A percentile compares a stretch with the other conserved stretches of the same genome.
Conservation (phyloP, 2,329 filamentous ascomycete genomes). For the Neopestalotiopsis rosae region DNA sequence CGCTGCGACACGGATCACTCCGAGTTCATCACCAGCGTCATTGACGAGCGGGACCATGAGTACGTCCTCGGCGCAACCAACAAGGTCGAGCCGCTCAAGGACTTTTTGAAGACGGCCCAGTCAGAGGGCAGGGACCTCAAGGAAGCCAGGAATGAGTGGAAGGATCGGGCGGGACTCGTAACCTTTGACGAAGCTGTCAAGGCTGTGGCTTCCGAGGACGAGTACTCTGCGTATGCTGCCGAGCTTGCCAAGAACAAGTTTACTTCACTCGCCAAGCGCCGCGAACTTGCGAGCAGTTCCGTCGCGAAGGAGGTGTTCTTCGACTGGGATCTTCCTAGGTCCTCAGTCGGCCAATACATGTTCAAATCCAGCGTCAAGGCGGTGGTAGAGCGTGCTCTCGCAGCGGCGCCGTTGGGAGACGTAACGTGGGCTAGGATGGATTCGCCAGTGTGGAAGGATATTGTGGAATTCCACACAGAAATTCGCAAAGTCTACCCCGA, state of each 20-base stretch:
- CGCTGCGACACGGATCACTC: constrained; percentile 44
- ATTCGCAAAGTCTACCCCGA: constrained; percentile 41
- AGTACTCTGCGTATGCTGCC: constrained; percentile 33
- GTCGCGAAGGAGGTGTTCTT: constrained; percentile 34
- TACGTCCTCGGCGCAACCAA: constrained; percentile 44
- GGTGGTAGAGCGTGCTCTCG: constrained; percentile 38
- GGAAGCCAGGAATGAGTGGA: constrained; percentile 37
- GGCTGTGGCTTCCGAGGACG: constrained; percentile 27
- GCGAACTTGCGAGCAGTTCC: constrained; percentile 27
- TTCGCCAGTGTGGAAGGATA: constrained; percentile 39
- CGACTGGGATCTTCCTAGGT: constrained; percentile 42
- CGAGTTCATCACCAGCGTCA: constrained; percentile 43
- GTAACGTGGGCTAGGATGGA: constrained; percentile 44
- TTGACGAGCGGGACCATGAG: constrained; percentile 43
- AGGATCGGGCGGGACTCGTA: constrained; percentile 33
- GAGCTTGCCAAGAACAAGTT: constrained; percentile 16
- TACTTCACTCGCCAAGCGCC: constrained; percentile 1
- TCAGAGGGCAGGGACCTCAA: constrained; percentile 31
- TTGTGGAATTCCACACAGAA: constrained; percentile 41
- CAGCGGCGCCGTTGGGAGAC: constrained; percentile 41
- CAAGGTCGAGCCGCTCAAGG: constrained; percentile 32
- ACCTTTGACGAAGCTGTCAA: constrained; percentile 43
- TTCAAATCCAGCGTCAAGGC: constrained; percentile 37
- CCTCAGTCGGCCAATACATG: constrained; percentile 41
- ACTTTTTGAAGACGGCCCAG: constrained; percentile 30